Evolutionary conservation across 768 basidiomycete species (phyloP), one percentile per base, ranked within the genome.

Genomic region (Arthromyces matolae): DNA sequence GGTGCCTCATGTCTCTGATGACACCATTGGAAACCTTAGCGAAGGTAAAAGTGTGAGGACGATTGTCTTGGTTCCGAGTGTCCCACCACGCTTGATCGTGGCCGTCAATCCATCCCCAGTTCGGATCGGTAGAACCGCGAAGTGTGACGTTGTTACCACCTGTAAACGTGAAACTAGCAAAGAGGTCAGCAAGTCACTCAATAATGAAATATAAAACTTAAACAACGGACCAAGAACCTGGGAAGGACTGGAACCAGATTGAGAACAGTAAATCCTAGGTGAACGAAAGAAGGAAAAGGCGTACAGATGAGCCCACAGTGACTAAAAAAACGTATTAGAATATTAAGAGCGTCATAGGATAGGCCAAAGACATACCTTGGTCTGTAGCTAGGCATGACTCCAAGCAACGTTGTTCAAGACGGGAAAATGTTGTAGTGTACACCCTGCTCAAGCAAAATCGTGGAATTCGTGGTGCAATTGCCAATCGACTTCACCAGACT

Each of bases 51-150:
- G 79, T 79, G 46, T 79, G 72, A 18, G 79, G 79, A 8, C 81
- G 72, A 42, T 82, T 79, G 14, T 65, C 68, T 52, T 78, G 77
- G 47, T 79, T 68, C 13, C 64, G 61, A 8, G 71, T 66, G 53
- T 80, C 72, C 79, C 81, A 82, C 81, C 82, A 83, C n/a, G 69
- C 69, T 64, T 82, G 79, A 1, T 81, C 82, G 42, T 83, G 75
- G 1, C 68, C 77, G 53, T 83, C 75, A 0, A 84, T 72, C 81
- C 81, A 84, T n/a, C 82, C 81, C 78, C 78, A 79, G 3, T 77
- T 50, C 0, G 78, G 75, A 50, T 84, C 76, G 9, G 59, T 64
- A 18, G 76, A 74, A 0, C 83, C 80, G 22, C 77, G 66, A 6
- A 85, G 59, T 7, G 80, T 83, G 35, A 84, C 77, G 45, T 83